Evolutionary conservation across 1,284 basidiomycete genomes (phyloP), one percentile per base, ranked within the genome.

Genomic region (Thecaphora thlaspeos): DNA sequence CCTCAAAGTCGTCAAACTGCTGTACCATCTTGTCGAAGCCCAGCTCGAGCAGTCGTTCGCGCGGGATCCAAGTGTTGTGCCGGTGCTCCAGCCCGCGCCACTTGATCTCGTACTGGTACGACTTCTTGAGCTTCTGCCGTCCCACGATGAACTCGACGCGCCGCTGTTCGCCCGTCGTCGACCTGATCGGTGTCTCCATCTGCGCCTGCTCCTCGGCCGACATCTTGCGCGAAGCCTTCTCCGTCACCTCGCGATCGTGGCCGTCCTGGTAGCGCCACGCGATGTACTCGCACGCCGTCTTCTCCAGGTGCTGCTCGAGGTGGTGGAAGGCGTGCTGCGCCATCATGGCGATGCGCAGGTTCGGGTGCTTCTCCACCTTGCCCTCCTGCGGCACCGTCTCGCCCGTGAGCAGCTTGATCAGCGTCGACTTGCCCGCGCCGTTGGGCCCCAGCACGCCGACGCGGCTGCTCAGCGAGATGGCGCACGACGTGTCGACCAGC

Each of bases 181-280:
- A 91, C 57, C 90, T 85, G 82, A 95, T 95, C 21, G 93, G 90
- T 51, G 85, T 84, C 58, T 94, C 90, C 71, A 96, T 82, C 70
- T 89, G 77, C 10, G 82, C 83, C 78, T 87, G 85, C 76, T 98
- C 94, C 78, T 91, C 93, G 41, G 85, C 84, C n/a, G 91, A 90
- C 63, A 98, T 80, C 36, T 87, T 86, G 63, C 94, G 91, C 22
- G 92, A 94, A 15, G 73, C 75, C 81, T 96, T 97, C 81, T 95
- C 91, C 63, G 95, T 79, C 54, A 96, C 82, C 80, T 98, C 83
- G 87, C 93, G 89, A 83, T 98, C 94, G 80, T 95, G 90, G 43
- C 94, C 95, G 79, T 96, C 93, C 80, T 97, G 93, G 86, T 93
- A 98, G 73, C 94, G 89, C 94, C 94, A 98, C 81, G 94, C 91